Base-by-base conservation (phyloP, 73 alveolate species). In the Symbiodinium pilosum region DNA sequence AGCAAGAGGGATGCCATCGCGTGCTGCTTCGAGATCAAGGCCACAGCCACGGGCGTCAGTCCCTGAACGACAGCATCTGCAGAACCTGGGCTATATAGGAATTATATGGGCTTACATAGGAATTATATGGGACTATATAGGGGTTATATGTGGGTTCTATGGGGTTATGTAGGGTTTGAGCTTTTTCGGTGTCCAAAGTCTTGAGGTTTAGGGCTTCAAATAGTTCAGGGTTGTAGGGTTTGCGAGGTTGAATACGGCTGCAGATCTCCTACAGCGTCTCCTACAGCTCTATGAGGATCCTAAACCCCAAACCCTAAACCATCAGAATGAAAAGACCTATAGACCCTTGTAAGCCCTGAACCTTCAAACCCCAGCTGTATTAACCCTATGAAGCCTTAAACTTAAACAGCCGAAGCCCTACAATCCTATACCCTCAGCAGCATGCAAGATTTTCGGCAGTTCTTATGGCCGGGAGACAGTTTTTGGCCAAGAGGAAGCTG, bases 11-110 rank as follows among this genome's bases (percentile, higher is more conserved):
- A 52, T 21, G 94, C 94, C 94, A 87, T 36, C 34, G 94, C 36
- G 59, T 87, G 94, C 84, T 87, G 94, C 94, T 43, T 69, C 41
- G 94, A 87, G 71, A 43, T 32, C 39, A 89, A 56, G 26, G 96
- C 96, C 28, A 68, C 87, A 28, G 96, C 96, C 87, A 89, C 96
- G 18, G 96, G 96, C 40, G 96, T 68, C 41, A 89, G 52, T 51
- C 88, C 96, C 34, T 43, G 77, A 32, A 85, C 71, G 16, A 34
- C 16, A n/a, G 47, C 52, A 34, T 77, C 87, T 77, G 87, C 52
- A 28, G 87, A 77, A 77, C 52, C 81, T 64, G 81, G 9, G 64
- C 34, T 5, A 30, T n/a, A n/a, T n/a, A n/a, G n/a, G n/a, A n/a
- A n/a, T n/a, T n/a, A n/a, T n/a, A n/a, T n/a, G n/a, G n/a, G n/a